Percentiles rank a stretch among this genome's conserved stretches.
phyloP scores from a whole-genome alignment of 768 basidiomycete genomes.

The Sporobolomyces roseus region DNA sequence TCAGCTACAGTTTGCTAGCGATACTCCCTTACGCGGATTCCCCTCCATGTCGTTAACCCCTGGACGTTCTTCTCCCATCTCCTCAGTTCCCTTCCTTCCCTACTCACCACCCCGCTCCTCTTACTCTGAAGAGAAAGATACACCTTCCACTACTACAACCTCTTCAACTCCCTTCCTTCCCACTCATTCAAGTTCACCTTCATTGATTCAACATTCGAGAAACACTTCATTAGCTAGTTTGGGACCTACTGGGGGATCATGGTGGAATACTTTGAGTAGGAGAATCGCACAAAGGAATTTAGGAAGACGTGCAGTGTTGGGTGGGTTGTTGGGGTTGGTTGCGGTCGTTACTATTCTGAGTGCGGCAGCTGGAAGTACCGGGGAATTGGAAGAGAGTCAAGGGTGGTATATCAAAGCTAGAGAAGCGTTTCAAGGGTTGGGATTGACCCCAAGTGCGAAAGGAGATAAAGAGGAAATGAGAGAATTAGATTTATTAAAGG shows the following conservation, averaged over 20 bases:
- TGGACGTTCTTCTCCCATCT: no score
- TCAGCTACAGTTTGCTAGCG: no score
- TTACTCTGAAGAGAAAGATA: no score
- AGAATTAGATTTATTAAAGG: constrained; percentile 10
- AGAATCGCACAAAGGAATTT: constrained; percentile 4
- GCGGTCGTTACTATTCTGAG: background rate
- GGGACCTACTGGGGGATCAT: background rate
- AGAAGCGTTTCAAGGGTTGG: background rate
- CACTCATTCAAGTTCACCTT: background rate
- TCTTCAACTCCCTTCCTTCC: background rate
- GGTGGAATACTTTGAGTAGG: background rate
- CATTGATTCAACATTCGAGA: background rate
- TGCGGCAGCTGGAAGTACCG: background rate
- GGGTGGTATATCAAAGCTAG: background rate
- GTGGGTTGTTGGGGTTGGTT: background rate
- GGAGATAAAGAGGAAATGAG: background rate
- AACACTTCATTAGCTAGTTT: background rate
- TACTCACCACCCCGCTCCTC: no score
- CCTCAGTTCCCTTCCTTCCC: no score
- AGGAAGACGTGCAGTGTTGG: constrained; percentile 2
- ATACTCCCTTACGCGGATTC: no score
- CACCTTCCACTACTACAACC: constrained; percentile 9
- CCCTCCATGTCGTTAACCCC: no score
- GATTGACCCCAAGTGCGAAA: background rate
- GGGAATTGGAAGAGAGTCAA: background rate